These are phyloP conservation scores for Fusarium sp. DNA, from an alignment of 2,329 filamentous ascomycete species.

Conservation along the genomic window DNA sequence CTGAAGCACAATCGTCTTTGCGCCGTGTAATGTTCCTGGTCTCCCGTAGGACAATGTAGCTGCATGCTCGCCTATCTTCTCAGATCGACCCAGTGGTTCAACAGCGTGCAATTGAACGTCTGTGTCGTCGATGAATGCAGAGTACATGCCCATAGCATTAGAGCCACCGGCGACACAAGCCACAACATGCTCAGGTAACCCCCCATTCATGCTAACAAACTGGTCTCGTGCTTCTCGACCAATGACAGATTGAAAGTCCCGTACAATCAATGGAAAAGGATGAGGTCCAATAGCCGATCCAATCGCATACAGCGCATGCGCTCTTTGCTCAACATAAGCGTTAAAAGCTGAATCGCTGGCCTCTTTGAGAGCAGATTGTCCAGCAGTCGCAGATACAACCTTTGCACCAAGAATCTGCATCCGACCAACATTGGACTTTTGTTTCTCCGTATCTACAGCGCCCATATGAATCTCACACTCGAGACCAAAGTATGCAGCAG, in stretches of 20 bases:
- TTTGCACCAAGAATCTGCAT: conserved; percentile 3
- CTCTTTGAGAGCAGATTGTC: conserved; percentile 15
- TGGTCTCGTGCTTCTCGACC: conserved; percentile 4
- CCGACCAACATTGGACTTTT: conserved; percentile 15
- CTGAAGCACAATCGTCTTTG: conserved; percentile 14
- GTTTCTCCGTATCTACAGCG: conserved; percentile 2
- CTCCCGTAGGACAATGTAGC: conserved; percentile 8
- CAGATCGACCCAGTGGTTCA: conserved; percentile 5
- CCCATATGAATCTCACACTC: conserved; percentile 20
- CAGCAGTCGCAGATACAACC: background rate
- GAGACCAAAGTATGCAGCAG: conserved; percentile 5
- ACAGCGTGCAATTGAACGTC: background rate
- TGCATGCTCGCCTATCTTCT: background rate
- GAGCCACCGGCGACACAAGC: conserved; percentile 21
- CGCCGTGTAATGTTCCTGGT: conserved; percentile 8
- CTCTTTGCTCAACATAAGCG: conserved; percentile 2
- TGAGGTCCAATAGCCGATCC: conserved; percentile 13
- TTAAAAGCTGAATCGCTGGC: conserved; percentile 15
- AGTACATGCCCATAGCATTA: conserved; percentile 11
- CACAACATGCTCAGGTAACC: background rate
- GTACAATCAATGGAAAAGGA: conserved; percentile 10
- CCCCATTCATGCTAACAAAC: background rate
- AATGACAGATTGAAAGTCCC: conserved; percentile 20
- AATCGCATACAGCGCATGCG: conserved; percentile 7
- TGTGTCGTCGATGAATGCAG: conserved; percentile 2